These are phyloP conservation scores for Anisodus acutangulus DNA, from an alignment of 257 asterid species.

Conservation along the genomic window DNA sequence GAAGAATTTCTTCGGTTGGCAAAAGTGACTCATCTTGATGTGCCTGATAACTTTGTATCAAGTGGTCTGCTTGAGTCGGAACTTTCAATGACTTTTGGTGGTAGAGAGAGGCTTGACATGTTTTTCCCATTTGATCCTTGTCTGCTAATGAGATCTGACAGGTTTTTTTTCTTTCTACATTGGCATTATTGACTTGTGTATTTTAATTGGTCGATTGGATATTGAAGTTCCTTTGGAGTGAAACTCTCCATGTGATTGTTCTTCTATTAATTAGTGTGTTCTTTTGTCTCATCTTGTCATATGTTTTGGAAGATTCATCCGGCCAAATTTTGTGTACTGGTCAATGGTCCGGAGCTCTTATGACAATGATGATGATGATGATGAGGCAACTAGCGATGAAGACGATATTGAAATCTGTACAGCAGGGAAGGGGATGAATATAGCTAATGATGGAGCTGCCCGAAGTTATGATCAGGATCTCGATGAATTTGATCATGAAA, in stretches of 20 bases:
- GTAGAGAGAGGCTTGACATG: slow-evolving; percentile 69
- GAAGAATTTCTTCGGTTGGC: slow-evolving; percentile 75
- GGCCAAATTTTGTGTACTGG: slow-evolving; percentile 88
- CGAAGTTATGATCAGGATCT: slow-evolving; percentile 45
- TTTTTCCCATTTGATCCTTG: slow-evolving; percentile 97
- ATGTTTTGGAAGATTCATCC: slow-evolving; percentile 60
- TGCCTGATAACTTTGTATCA: slow-evolving; percentile 52
- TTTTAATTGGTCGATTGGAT: background rate
- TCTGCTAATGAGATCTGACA: slow-evolving; percentile 76
- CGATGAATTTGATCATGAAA: slow-evolving; percentile 55
- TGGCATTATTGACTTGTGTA: background rate
- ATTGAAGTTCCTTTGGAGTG: background rate
- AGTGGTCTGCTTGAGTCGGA: slow-evolving; percentile 61
- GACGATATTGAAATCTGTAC: slow-evolving; percentile 46
- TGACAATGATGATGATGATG: slow-evolving; percentile 56
- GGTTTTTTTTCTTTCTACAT: slow-evolving; percentile 47
- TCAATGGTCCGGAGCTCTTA: slow-evolving; percentile 76
- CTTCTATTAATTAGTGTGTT: slow-evolving; percentile 24
- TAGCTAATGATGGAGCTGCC: slow-evolving; percentile 45
- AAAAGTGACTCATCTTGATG: slow-evolving; percentile 48
- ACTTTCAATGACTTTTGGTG: slow-evolving; percentile 74
- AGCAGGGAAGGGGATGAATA: slow-evolving; percentile 47
- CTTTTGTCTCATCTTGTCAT: background rate
- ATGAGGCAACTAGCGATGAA: slow-evolving; percentile 65
- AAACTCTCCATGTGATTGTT: background rate